phyloP scores from a whole-genome alignment of 306 rosid species.

The Corylus heterophylla region DNA sequence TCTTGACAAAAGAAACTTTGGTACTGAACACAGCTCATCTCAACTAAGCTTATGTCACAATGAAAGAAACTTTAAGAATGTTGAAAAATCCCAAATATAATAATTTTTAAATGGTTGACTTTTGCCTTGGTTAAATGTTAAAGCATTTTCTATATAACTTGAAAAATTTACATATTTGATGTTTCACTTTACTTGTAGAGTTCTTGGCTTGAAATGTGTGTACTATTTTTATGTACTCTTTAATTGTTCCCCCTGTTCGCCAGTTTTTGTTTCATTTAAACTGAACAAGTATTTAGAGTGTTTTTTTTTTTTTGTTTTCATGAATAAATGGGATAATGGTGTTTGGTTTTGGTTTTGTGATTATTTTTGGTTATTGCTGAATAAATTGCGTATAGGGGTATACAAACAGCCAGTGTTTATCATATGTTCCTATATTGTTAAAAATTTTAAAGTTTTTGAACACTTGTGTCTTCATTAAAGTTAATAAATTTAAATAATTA shows the following conservation, averaged over 20 bases:
- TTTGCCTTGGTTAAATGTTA: not conserved
- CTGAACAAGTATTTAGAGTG: not conserved
- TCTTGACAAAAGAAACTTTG: not conserved
- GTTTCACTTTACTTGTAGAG: not conserved
- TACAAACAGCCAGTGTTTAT: not conserved
- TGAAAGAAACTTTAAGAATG: not conserved
- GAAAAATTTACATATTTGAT: not conserved
- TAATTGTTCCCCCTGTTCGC: not conserved
- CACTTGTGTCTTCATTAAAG: not conserved
- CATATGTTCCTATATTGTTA: not conserved
- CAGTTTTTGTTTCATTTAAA: not conserved
- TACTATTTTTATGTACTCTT: not conserved
- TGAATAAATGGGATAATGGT: not conserved
- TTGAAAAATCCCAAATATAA: not conserved
- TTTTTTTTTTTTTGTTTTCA: too few species aligned
- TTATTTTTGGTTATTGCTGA: not conserved
- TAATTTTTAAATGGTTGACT: not conserved
- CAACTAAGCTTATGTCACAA: not conserved
- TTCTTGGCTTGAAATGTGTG: not conserved
- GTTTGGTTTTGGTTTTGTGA: not conserved
- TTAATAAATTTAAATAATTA: not conserved
- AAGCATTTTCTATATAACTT: not conserved
- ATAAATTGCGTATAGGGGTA: not conserved
- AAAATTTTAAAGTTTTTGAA: not conserved
- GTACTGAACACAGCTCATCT: not conserved